Percentiles rank a stretch among this genome's conserved stretches.
These are phyloP conservation scores for Arachnomyces sp. DNA, from an alignment of 2,329 filamentous ascomycete genomes.

Conservation along the genomic window DNA sequence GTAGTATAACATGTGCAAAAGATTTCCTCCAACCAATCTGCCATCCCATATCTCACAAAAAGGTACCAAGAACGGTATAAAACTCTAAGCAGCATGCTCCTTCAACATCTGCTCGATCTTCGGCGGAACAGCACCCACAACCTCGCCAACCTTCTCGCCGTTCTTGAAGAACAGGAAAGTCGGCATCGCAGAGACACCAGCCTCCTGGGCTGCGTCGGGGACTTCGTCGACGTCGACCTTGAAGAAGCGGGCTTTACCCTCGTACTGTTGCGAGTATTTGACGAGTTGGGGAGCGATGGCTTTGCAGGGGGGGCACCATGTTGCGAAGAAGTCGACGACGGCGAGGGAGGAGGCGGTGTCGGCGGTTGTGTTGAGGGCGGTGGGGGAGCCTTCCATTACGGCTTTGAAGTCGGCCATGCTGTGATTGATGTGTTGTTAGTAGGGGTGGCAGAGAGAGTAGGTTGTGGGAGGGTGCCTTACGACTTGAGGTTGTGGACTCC, in stretches of 20 bases:
- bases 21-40: no score
- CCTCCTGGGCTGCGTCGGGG: constrained; percentile 41
- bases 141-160: constrained; percentile 23
- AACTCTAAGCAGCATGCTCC: constrained; percentile 6
- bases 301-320: constrained; percentile 52
- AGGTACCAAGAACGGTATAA: not conserved
- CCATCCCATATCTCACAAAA: not conserved
- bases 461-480: constrained; percentile 26
- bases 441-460: constrained; percentile 3
- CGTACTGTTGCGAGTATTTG: constrained; percentile 43
- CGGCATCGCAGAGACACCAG: constrained; percentile 42
- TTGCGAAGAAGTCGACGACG: constrained; percentile 46
- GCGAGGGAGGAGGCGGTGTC: constrained; percentile 46
- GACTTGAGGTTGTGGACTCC: constrained; percentile 35
- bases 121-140: constrained; percentile 59
- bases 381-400: constrained; percentile 50
- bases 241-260: constrained; percentile 40
- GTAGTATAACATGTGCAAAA: no score
- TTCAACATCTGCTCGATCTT: constrained; percentile 42
- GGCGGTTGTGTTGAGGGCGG: constrained; percentile 38
- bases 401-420: constrained; percentile 29
- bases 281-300: constrained; percentile 45
- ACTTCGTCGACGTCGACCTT: constrained; percentile 50
- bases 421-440: constrained; percentile 6
- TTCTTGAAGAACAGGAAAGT: constrained; percentile 35